Evolutionary conservation across 2,329 filamentous ascomycete species (phyloP).

Genomic region (Fusarium sambucinum): DNA sequence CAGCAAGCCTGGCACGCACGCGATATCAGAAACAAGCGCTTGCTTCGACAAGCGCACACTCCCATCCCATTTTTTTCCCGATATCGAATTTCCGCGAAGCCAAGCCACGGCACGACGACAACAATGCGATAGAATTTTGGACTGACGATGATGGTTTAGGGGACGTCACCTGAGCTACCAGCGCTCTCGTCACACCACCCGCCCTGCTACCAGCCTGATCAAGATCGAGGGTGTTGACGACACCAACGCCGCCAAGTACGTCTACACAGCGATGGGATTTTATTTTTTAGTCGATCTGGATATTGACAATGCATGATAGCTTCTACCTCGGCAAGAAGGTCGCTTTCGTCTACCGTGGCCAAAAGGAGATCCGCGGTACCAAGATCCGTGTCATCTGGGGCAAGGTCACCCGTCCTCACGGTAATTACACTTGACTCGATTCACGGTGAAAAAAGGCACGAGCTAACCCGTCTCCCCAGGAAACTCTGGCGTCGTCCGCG

Average conservation of each 20-base stretch:
- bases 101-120: constrained; percentile 41
- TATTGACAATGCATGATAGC: constrained; percentile 56
- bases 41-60: constrained; percentile 29
- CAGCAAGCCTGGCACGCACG: constrained; percentile 25
- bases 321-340: constrained; percentile 99
- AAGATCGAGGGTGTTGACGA: constrained; percentile 99
- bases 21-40: constrained; percentile 31
- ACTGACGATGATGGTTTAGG: constrained; percentile 65
- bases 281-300: constrained; percentile 10
- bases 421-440: constrained; percentile 63
- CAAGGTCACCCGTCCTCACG: constrained; percentile 96
- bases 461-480: constrained; percentile 63
- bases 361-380: constrained; percentile 94
- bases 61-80: constrained; percentile 31
- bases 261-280: constrained; percentile 41
- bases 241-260: constrained; percentile 87
- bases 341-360: constrained; percentile 97
- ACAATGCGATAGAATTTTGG: constrained; percentile 42
- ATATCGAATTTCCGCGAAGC: constrained; percentile 44
- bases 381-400: constrained; percentile 99
- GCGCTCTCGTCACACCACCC: constrained; percentile 91
- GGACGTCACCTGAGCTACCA: constrained; percentile 98
- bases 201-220: constrained; percentile 91
- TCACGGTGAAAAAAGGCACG: background rate
- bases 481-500: constrained; percentile 97